Evolutionary conservation across 192 early-diverging fungal species (phyloP).

Genomic region (Coemansia sp.): DNA sequence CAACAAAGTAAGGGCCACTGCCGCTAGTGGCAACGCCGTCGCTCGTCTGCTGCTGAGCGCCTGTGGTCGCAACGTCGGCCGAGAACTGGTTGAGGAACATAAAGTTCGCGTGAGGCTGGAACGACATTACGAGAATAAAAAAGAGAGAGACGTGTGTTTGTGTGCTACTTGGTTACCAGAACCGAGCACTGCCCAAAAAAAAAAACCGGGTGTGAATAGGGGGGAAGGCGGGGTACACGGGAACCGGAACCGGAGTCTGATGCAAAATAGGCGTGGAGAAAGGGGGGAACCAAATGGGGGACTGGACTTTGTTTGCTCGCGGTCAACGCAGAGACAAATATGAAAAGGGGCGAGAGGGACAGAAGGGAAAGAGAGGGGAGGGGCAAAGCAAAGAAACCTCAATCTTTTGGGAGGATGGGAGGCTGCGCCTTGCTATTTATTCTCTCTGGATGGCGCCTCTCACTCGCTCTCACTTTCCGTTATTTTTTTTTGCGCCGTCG

Average conservation of each 20-base stretch:
- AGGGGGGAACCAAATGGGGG: slow-evolving; percentile 1
- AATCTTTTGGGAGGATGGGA: not conserved
- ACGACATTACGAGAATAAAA: slow-evolving; percentile 25
- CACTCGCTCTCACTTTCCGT: slow-evolving; percentile 4
- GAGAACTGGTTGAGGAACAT: slow-evolving; percentile 36
- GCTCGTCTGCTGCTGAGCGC: slow-evolving; percentile 20
- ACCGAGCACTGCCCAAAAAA: slow-evolving; percentile 5
- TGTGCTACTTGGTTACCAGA: slow-evolving; percentile 6
- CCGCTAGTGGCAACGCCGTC: slow-evolving; percentile 14
- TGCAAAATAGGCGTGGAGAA: slow-evolving; percentile 8
- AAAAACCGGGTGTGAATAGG: slow-evolving; percentile 1
- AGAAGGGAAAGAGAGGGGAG: slow-evolving; percentile 14
- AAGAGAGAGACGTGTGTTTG: not conserved
- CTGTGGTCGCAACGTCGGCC: slow-evolving; percentile 2
- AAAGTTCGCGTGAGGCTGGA: slow-evolving; percentile 33
- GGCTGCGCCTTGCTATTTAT: slow-evolving; percentile 11
- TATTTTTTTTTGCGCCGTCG: not conserved
- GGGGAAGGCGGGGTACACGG: not conserved
- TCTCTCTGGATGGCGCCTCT: slow-evolving; percentile 2
- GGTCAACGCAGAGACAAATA: slow-evolving; percentile 57
- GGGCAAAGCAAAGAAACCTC: slow-evolving; percentile 23
- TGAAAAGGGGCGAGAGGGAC: slow-evolving; percentile 18
- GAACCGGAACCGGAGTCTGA: slow-evolving; percentile 8
- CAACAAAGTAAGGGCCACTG: slow-evolving; percentile 27
- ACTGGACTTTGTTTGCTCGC: slow-evolving; percentile 41